Conservation (phyloP, 164 flowering plant genomes). For the Brasenia schreberi region DNA sequence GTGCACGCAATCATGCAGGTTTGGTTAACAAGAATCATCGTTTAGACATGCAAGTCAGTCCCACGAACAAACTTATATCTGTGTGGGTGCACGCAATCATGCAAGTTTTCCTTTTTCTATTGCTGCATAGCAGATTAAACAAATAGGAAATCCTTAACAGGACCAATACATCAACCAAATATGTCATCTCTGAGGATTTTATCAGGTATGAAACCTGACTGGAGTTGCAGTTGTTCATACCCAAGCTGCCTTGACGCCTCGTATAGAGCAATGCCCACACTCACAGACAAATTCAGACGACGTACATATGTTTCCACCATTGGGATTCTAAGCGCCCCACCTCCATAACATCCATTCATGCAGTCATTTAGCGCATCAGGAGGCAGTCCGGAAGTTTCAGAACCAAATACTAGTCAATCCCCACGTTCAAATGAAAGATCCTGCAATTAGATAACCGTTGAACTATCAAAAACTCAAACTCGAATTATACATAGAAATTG, state of each 20-base stretch:
- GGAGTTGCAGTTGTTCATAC: conserved; percentile 59
- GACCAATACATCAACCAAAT: not conserved
- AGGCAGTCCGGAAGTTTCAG: conserved; percentile 80
- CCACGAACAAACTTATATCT: no score
- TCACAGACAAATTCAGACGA: conserved; percentile 85
- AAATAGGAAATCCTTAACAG: not conserved
- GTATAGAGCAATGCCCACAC: conserved; percentile 84
- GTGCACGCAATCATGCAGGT: no score
- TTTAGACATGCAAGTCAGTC: no score
- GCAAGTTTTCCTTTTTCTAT: not conserved
- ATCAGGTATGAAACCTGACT: conserved; percentile 12
- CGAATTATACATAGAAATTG: not conserved
- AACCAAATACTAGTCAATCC: conserved; percentile 91
- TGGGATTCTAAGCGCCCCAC: conserved; percentile 74
- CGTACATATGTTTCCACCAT: conserved; percentile 96
- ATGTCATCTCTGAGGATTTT: not conserved
- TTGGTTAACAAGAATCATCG: no score
- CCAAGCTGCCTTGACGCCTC: conserved; percentile 90
- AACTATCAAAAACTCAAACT: not conserved
- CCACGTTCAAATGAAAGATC: conserved; percentile 72
- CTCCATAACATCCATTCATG: conserved; percentile 44
- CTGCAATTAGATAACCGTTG: conserved; percentile 22
- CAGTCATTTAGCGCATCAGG: conserved; percentile 67
- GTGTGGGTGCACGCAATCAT: no score
- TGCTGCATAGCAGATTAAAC: not conserved